A percentile compares a stretch with the other conserved stretches of the same genome.
These are phyloP conservation scores for Phylloporus scabripes DNA, from an alignment of 768 basidiomycete species.

Conservation along the genomic window DNA sequence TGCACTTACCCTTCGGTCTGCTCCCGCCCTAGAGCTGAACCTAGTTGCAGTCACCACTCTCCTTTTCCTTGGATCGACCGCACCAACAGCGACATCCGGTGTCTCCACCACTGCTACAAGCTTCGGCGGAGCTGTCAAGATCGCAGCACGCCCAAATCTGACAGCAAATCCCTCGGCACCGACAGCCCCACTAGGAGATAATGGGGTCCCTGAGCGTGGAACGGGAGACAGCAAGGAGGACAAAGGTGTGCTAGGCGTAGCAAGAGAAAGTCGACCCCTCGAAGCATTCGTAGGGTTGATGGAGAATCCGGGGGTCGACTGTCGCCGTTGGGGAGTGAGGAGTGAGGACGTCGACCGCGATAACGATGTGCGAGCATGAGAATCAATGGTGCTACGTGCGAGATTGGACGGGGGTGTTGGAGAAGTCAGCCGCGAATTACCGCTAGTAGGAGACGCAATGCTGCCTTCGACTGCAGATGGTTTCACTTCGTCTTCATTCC, in stretches of 20 bases:
- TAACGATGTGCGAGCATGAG: conserved; percentile 45
- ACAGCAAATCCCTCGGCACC: conserved; percentile 37
- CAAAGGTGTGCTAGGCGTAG: conserved; percentile 37
- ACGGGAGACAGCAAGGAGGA: conserved; percentile 29
- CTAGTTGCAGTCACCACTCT: conserved; percentile 83
- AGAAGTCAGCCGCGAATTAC: conserved; percentile 21
- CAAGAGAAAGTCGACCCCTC: conserved; percentile 42
- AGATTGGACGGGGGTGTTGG: conserved; percentile 22
- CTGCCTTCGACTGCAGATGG: conserved; percentile 12
- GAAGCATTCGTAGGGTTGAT: conserved; percentile 31
- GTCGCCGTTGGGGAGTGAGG: conserved; percentile 37
- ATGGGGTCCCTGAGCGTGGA: conserved; percentile 31
- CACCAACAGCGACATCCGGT: conserved; percentile 84
- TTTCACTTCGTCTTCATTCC: conserved; percentile 61
- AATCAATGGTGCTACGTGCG: conserved; percentile 14
- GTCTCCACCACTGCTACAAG: conserved; percentile 80
- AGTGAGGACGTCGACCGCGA: conserved; percentile 49
- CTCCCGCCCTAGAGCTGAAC: conserved; percentile 78
- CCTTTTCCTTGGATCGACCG: conserved; percentile 79
- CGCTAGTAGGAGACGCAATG: conserved; percentile 23
- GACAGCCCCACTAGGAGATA: conserved; percentile 25
- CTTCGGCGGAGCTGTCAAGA: conserved; percentile 79
- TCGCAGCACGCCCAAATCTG: conserved; percentile 63
- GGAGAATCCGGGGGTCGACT: conserved; percentile 30
- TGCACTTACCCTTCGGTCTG: conserved; percentile 66